Percentiles rank a stretch among this genome's conserved stretches.
Evolutionary conservation across 192 early-diverging fungal genomes (phyloP).

Genomic region (Phlyctochytrium arcticum): DNA sequence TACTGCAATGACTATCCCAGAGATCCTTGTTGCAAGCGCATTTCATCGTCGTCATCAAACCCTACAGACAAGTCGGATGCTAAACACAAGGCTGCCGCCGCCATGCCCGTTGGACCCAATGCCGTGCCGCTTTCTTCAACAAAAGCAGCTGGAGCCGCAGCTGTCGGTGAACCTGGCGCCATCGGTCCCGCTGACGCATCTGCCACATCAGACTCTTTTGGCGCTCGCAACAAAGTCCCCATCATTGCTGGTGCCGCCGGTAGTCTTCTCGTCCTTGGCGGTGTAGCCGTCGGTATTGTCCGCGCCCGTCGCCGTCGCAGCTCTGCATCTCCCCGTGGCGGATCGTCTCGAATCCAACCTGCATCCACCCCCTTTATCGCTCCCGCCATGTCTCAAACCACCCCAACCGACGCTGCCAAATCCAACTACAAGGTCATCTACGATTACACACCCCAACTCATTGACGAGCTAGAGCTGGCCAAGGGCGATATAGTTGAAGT

Average conservation of each 20-base stretch:
- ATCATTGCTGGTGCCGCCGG: slow-evolving; percentile 21
- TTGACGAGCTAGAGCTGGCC: slow-evolving; percentile 33
- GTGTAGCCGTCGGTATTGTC: slow-evolving; percentile 7
- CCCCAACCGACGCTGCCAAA: neutral
- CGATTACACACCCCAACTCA: slow-evolving; percentile 23
- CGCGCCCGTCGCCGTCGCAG: neutral
- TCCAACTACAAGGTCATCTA: slow-evolving; percentile 17
- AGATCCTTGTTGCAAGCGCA: slow-evolving; percentile 22
- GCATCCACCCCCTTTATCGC: slow-evolving; percentile 3
- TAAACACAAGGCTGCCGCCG: neutral
- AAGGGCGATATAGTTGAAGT: slow-evolving; percentile 33
- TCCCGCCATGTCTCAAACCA: neutral
- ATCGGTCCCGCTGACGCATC: neutral
- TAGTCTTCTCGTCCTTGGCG: slow-evolving; percentile 7
- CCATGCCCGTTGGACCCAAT: neutral
- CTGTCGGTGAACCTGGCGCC: neutral
- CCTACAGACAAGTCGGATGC: slow-evolving; percentile 7
- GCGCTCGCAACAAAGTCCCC: slow-evolving; percentile 12
- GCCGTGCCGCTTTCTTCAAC: neutral
- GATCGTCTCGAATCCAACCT: neutral
- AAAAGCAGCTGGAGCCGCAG: neutral
- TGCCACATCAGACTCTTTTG: neutral
- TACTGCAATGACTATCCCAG: slow-evolving; percentile 31
- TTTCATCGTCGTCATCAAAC: neutral
- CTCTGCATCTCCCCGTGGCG: neutral